These are phyloP conservation scores for Gentiana straminea DNA, from an alignment of 257 asterid species.

Conservation along the genomic window DNA sequence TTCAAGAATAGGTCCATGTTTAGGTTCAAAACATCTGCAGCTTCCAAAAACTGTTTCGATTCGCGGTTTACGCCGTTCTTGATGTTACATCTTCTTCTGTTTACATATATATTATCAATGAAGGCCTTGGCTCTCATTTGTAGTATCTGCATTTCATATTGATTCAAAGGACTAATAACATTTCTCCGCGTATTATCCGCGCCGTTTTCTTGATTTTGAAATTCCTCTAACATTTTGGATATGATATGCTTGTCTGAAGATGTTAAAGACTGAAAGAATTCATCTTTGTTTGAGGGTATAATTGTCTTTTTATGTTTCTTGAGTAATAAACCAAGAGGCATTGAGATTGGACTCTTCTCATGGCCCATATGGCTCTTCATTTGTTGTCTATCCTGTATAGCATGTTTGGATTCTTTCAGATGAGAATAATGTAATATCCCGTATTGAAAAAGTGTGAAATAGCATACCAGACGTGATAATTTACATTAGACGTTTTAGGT, in stretches of 20 bases:
- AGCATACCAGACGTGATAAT: too few species aligned
- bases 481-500: too few species aligned
- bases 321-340: constrained; percentile 19
- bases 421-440: too few species aligned
- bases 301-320: constrained; percentile 17
- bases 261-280: constrained; percentile 15
- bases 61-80: constrained; percentile 17
- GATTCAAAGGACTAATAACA: not conserved
- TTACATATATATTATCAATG: constrained; percentile 38
- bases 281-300: constrained; percentile 16
- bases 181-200: constrained; percentile 11
- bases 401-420: too few species aligned
- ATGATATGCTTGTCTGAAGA: constrained; percentile 23
- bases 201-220: constrained; percentile 21
- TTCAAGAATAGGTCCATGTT: constrained; percentile 35
- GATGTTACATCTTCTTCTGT: constrained; percentile 15
- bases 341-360: constrained; percentile 13
- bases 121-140: constrained; percentile 52
- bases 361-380: not conserved
- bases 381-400: too few species aligned
- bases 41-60: constrained; percentile 41
- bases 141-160: constrained; percentile 20
- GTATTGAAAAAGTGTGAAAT: too few species aligned
- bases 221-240: constrained; percentile 34
- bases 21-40: constrained; percentile 40